Percentiles rank a stretch among this genome's conserved stretches.
These are phyloP conservation scores for Stereum hirsutum DNA, from an alignment of 1,284 basidiomycete species.

Conservation along the genomic window DNA sequence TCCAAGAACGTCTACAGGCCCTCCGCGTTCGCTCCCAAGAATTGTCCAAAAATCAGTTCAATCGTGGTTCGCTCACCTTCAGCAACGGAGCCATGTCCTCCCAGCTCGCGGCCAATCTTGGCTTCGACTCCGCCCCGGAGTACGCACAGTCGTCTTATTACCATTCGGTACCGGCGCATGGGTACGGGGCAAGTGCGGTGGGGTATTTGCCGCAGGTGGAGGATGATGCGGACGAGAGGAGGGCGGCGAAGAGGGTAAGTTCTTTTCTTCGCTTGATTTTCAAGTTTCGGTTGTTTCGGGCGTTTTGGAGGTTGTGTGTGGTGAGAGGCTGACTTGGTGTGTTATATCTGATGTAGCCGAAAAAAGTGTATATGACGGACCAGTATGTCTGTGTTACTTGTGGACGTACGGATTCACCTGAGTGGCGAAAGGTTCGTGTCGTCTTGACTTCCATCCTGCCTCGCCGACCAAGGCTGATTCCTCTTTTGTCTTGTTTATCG, in stretches of 20 bases:
- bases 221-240: slow-evolving; percentile 10
- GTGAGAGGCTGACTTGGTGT: not conserved
- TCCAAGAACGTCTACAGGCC: slow-evolving; percentile 44
- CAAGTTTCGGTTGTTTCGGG: not conserved
- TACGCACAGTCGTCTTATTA: slow-evolving; percentile 3
- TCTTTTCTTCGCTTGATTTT: not conserved
- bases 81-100: slow-evolving; percentile 5
- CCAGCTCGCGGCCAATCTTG: slow-evolving; percentile 8
- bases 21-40: slow-evolving; percentile 22
- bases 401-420: slow-evolving; percentile 73
- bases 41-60: slow-evolving; percentile 1
- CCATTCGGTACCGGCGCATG: slow-evolving; percentile 7
- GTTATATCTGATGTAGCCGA: slow-evolving; percentile 29
- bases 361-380: slow-evolving; percentile 43
- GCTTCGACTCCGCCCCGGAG: slow-evolving; percentile 5
- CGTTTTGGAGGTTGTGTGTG: slow-evolving; percentile 3
- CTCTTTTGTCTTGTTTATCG: slow-evolving; percentile 5
- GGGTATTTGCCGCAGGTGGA: slow-evolving; percentile 2
- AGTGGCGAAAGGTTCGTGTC: slow-evolving; percentile 67
- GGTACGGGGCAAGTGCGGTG: slow-evolving; percentile 5
- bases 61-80: slow-evolving; percentile 2
- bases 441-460: slow-evolving; percentile 10
- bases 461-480: slow-evolving; percentile 11
- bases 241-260: slow-evolving; percentile 33
- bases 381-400: slow-evolving; percentile 73